Conservation (phyloP, 2,329 filamentous ascomycete species). For the Hypoxylon sp. region DNA sequence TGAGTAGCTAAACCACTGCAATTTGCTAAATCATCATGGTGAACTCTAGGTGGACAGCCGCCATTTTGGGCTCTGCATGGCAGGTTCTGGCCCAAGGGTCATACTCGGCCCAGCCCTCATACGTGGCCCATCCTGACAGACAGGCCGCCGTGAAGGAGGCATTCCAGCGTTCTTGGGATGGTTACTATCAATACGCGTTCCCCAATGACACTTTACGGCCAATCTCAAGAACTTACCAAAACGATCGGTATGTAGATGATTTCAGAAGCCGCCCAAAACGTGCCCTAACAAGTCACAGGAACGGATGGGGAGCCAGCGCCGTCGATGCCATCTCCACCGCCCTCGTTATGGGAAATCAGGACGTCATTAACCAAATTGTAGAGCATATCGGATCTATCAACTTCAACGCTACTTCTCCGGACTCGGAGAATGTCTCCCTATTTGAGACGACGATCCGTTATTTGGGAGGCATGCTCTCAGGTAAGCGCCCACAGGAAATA, state of each 20-base stretch:
- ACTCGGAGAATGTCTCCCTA: constrained; percentile 71
- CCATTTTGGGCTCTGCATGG: constrained; percentile 45
- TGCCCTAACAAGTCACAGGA: constrained; percentile 64
- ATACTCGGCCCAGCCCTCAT: constrained; percentile 53
- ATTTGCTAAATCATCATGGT: constrained; percentile 47
- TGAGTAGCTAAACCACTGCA: constrained; percentile 30
- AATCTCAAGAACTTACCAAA: constrained; percentile 72
- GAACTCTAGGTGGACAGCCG: constrained; percentile 43
- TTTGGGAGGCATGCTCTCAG: constrained; percentile 83
- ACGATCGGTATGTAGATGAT: constrained; percentile 73
- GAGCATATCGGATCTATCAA: constrained; percentile 79
- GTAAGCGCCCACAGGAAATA: constrained; percentile 55
- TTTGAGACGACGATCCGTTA: constrained; percentile 96
- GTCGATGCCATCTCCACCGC: constrained; percentile 86
- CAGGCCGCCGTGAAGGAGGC: constrained; percentile 75
- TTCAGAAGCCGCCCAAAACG: not conserved
- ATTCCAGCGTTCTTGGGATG: constrained; percentile 79
- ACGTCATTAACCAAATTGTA: constrained; percentile 79
- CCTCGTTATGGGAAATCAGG: constrained; percentile 78
- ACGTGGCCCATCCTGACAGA: constrained; percentile 58
- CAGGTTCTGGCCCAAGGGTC: constrained; percentile 44
- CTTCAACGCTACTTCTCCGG: constrained; percentile 72
- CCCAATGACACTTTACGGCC: constrained; percentile 83
- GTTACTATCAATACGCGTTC: constrained; percentile 81
- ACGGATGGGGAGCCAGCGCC: constrained; percentile 87